Evolutionary conservation across 805 yeast genomes (phyloP), one percentile per base, ranked within the genome.

Genomic region (Candida ascalaphidarum): DNA sequence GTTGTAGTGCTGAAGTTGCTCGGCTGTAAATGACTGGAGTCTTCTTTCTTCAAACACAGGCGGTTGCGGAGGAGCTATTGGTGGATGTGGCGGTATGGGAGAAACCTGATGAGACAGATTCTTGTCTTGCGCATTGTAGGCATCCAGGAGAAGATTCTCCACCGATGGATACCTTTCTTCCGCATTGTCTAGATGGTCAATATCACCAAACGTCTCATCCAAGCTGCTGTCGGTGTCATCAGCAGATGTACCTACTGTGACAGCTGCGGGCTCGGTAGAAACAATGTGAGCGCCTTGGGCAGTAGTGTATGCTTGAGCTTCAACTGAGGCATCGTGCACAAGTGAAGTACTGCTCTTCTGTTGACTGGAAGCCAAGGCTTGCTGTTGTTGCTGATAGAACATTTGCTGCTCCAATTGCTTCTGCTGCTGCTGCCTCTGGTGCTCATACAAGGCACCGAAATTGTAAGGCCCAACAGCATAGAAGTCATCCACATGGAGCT

Each of bases 381-480:
- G 42, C 31, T 59, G 68, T 32, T 60, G 62, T 31, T 64, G 69
- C 22, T 55, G 51, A 32, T 65, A 67, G 14, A 52, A 29, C 28
- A 55, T 58, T 27, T 60, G 65, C 31, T 60, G 65, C 29, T 53
- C 44, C 17, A 50, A 22, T 8, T 54, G 39, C 26, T 52, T 61
- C 21, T 48, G 43, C 23, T 58, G 65, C 31, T 50, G 53, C 21
- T 55, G 48, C 30, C 41, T 41, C 36, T 73, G 81, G 39, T 68
- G 72, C 25, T 58, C 61, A 20, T 67, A 64, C 35, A 72, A 68
- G n/a, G 68, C 72, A 10, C 66, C 70, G 48, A 72, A 74, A 40
- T 73, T 61, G 42, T 71, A 74, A 3, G 68, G 61, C n/a, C 80
- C 83, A 25, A 43, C 34, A 4, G 59, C 64, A 41, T 69, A 71